These are phyloP conservation scores for Rhinocladiella mackenziei DNA, from an alignment of 2,329 filamentous ascomycete genomes.

Conservation along the genomic window DNA sequence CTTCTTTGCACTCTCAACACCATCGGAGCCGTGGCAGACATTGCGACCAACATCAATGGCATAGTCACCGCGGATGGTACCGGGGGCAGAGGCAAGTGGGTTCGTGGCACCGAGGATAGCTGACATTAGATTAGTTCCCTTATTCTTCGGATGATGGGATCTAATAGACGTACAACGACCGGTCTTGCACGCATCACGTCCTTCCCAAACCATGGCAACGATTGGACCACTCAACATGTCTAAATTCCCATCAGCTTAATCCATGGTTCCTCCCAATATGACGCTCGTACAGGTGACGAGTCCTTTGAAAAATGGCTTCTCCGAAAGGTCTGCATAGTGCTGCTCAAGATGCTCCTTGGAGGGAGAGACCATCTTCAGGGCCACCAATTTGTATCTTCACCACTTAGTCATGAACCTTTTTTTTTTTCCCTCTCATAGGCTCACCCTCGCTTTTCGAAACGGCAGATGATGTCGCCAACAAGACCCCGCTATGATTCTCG, in stretches of 20 bases:
- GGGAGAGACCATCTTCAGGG: slow-evolving; percentile 90
- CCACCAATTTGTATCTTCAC: slow-evolving; percentile 89
- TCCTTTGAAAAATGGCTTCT: slow-evolving; percentile 95
- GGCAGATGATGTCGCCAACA: slow-evolving; percentile 92
- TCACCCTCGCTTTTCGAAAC: slow-evolving; percentile 87
- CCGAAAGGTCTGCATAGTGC: slow-evolving; percentile 90
- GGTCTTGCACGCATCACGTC: slow-evolving; percentile 97
- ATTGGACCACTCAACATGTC: slow-evolving; percentile 98
- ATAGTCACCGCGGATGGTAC: slow-evolving; percentile 95
- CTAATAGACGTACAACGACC: slow-evolving; percentile 66
- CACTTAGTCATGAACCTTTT: slow-evolving; percentile 12
- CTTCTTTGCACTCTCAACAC: slow-evolving; percentile 98
- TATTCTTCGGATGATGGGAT: slow-evolving; percentile 9
- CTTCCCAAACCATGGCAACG: slow-evolving; percentile 99
- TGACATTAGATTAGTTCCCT: slow-evolving; percentile 35
- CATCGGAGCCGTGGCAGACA: slow-evolving; percentile 99
- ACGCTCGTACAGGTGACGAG: slow-evolving; percentile 72
- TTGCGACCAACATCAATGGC: slow-evolving; percentile 91
- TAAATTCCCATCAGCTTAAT: slow-evolving; percentile 37
- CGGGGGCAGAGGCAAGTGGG: slow-evolving; percentile 87
- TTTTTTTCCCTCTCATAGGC: slow-evolving; percentile 9
- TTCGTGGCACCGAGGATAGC: slow-evolving; percentile 98
- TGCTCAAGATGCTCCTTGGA: slow-evolving; percentile 94
- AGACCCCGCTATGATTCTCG: slow-evolving; percentile 73
- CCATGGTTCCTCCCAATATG: slow-evolving; percentile 1